Percentiles rank a stretch among this genome's conserved stretches.
Evolutionary conservation across 2,329 filamentous ascomycete genomes (phyloP).

Genomic region (Phialocephala sp.): DNA sequence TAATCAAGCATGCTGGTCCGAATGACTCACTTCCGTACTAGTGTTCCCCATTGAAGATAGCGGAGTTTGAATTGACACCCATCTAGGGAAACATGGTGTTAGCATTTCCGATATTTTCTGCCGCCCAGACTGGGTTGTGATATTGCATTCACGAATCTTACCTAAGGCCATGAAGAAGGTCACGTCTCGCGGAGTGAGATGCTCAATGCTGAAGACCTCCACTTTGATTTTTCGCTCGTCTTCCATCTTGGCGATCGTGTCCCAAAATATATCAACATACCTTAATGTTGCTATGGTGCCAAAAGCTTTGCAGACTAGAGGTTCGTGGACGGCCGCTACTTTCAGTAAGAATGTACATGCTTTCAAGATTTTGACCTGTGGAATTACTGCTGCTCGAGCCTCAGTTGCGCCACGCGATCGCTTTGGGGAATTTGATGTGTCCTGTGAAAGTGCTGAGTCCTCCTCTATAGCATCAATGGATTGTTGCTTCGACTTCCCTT

Average conservation of each 20-base stretch:
- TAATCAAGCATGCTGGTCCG: background rate
- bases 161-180: background rate
- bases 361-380: conserved; percentile 20
- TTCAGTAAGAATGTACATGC: conserved; percentile 15
- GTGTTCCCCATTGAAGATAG: conserved; percentile 27
- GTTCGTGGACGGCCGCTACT: conserved; percentile 21
- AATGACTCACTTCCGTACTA: conserved; percentile 29
- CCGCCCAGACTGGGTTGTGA: background rate
- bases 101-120: background rate
- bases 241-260: conserved; percentile 6
- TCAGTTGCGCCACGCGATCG: background rate
- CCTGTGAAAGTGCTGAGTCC: background rate
- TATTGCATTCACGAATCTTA: background rate
- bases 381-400: conserved; percentile 16
- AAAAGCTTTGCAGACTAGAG: conserved; percentile 26
- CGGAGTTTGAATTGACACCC: conserved; percentile 22
- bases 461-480: no score
- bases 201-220: background rate
- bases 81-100: background rate
- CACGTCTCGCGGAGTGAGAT: background rate
- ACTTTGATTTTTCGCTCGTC: background rate
- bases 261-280: conserved; percentile 26
- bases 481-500: no score
- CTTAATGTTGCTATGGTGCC: conserved; percentile 18
- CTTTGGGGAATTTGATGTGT: background rate